phyloP scores from a whole-genome alignment of 2,329 filamentous ascomycete genomes.

The Ceratocystis variospora region DNA sequence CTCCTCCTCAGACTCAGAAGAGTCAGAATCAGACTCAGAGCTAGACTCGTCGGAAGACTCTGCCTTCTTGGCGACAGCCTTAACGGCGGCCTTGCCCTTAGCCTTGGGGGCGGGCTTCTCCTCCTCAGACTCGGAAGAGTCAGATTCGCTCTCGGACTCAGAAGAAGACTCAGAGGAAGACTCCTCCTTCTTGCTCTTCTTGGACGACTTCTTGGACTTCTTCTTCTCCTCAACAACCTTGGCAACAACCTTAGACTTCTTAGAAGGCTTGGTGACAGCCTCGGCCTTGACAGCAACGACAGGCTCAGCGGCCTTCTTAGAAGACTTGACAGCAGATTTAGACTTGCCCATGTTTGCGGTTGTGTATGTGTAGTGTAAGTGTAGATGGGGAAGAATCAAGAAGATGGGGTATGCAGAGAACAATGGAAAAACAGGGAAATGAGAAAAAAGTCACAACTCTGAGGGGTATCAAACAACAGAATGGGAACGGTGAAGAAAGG shows the following conservation, averaged over 20 bases:
- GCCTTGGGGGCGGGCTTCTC: constrained; percentile 19
- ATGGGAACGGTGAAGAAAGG: constrained; percentile 5
- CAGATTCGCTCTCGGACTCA: constrained; percentile 29
- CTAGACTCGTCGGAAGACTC: constrained; percentile 25
- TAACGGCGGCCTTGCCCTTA: constrained; percentile 3
- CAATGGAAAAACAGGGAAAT: constrained; percentile 16
- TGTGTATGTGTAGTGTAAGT: constrained; percentile 19
- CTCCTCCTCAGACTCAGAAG: constrained; percentile 27
- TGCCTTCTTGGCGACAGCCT: constrained; percentile 25
- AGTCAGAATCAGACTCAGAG: constrained; percentile 28
- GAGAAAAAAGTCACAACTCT: constrained; percentile 9
- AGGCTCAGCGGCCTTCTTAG: constrained; percentile 36
- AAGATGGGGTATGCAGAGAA: constrained; percentile 16
- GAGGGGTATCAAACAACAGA: constrained; percentile 20
- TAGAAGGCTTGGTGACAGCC: constrained; percentile 51
- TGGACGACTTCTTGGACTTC: constrained; percentile 28
- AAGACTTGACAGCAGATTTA: constrained; percentile 44
- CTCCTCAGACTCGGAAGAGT: constrained; percentile 28
- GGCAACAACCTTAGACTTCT: constrained; percentile 44
- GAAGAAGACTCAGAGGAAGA: constrained; percentile 27
- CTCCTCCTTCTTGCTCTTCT: constrained; percentile 33
- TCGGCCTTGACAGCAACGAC: constrained; percentile 28
- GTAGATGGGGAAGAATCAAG: constrained; percentile 18
- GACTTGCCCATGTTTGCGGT: constrained; percentile 48
- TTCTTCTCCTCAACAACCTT: constrained; percentile 31